These are phyloP conservation scores for Ceratobasidium sp. DNA, from an alignment of 1,284 basidiomycete species.

Conservation along the genomic window DNA sequence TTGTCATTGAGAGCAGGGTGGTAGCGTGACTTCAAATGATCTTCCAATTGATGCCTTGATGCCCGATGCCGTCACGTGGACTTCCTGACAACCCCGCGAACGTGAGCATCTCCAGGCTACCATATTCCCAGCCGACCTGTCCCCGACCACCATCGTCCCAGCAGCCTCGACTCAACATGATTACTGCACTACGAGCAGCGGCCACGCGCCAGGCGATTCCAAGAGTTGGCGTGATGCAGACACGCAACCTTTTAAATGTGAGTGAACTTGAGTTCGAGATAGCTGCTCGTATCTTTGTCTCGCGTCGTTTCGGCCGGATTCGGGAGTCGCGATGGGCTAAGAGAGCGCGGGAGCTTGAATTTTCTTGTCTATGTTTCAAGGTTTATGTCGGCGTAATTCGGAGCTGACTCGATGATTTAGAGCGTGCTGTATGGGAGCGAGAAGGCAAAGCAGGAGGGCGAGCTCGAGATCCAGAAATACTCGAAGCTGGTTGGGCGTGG, in stretches of 20 bases:
- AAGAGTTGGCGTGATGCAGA: constrained; percentile 20
- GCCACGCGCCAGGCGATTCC: constrained; percentile 8
- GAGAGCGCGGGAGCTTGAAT: not conserved
- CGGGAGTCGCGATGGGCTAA: not conserved
- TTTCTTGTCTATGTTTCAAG: too few species aligned
- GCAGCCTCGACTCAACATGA: constrained; percentile 6
- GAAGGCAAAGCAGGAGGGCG: constrained; percentile 85
- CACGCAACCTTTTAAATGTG: constrained; percentile 35
- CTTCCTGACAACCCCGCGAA: constrained; percentile 4
- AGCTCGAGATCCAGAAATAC: constrained; percentile 81
- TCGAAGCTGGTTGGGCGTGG: constrained; percentile 87
- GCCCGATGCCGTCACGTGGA: constrained; percentile 31
- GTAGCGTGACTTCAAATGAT: constrained; percentile 32
- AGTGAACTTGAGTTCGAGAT: not conserved
- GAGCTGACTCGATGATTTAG: constrained; percentile 6
- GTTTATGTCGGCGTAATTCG: not conserved
- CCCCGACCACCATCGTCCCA: constrained; percentile 21
- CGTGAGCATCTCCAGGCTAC: constrained; percentile 6
- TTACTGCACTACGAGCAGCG: constrained; percentile 5
- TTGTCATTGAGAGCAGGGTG: too few species aligned
- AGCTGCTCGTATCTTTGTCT: too few species aligned
- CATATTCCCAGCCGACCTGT: constrained; percentile 6
- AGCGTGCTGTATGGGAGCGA: constrained; percentile 80
- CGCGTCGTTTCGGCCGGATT: not conserved
- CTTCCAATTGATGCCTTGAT: constrained; percentile 24